These are phyloP conservation scores for Termitomyces sp. DNA, from an alignment of 768 basidiomycete species.

Conservation along the genomic window DNA sequence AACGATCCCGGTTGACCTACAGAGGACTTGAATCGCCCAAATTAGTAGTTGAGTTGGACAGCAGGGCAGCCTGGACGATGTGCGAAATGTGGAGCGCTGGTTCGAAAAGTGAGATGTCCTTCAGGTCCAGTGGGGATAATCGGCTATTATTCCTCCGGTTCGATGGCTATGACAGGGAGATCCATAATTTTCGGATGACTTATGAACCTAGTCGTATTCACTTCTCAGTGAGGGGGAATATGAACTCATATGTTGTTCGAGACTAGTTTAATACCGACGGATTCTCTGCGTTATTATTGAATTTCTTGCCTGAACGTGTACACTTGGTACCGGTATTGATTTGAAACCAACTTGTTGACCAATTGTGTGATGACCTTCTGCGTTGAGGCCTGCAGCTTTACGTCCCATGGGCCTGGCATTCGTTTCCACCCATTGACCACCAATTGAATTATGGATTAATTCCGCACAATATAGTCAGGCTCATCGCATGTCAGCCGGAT, in stretches of 20 bases:
- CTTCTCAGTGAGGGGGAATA: background rate
- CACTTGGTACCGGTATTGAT: too few relatives aligned
- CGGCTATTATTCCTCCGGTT: background rate
- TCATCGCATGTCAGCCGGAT: background rate
- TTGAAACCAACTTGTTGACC: too few relatives aligned
- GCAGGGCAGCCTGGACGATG: background rate
- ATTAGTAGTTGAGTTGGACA: background rate
- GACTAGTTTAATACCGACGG: too few relatives aligned
- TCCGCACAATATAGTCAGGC: background rate
- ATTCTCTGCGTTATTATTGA: too few relatives aligned
- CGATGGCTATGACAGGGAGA: background rate
- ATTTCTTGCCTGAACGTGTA: too few relatives aligned
- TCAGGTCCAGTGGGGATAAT: background rate
- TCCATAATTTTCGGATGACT: background rate
- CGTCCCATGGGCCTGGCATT: too few relatives aligned
- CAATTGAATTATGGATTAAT: too few relatives aligned
- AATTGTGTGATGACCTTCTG: too few relatives aligned
- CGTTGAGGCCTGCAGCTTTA: too few relatives aligned
- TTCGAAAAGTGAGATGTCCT: background rate
- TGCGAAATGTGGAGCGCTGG: background rate
- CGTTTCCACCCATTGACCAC: too few relatives aligned
- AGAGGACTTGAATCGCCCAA: background rate
- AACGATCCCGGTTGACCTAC: background rate
- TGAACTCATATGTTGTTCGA: background rate
- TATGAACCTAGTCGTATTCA: background rate